These are phyloP conservation scores for Kluyveromyces lactis DNA, from an alignment of 805 yeast genomes.

Conservation along the genomic window DNA sequence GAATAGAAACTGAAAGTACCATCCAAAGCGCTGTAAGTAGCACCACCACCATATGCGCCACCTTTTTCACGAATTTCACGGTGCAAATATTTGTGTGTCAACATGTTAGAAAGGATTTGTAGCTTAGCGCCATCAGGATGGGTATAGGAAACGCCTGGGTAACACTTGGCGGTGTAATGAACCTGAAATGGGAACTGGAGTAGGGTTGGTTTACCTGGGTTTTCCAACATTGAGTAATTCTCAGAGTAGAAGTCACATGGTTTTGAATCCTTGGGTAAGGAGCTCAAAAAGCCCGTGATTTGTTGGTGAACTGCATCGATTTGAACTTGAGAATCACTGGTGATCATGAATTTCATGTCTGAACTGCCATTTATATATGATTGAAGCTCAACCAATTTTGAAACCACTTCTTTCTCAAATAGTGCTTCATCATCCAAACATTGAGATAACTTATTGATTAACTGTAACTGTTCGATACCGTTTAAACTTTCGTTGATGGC, in stretches of 20 bases:
- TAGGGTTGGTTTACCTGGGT: slow-evolving; percentile 32
- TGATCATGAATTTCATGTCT: slow-evolving; percentile 44
- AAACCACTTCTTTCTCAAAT: slow-evolving; percentile 51
- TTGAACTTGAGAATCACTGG: slow-evolving; percentile 42
- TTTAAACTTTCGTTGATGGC: slow-evolving; percentile 53
- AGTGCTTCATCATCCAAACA: slow-evolving; percentile 41
- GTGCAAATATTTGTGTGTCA: slow-evolving; percentile 79
- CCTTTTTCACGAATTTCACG: slow-evolving; percentile 89
- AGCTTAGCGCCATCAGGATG: slow-evolving; percentile 76
- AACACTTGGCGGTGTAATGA: slow-evolving; percentile 65
- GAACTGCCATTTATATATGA: slow-evolving; percentile 34
- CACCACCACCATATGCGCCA: slow-evolving; percentile 98
- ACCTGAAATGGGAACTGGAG: slow-evolving; percentile 83
- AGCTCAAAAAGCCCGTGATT: slow-evolving; percentile 23
- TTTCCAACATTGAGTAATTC: slow-evolving; percentile 4
- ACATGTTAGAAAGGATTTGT: slow-evolving; percentile 70
- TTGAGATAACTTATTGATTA: slow-evolving; percentile 51
- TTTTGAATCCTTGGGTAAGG: slow-evolving; percentile 17
- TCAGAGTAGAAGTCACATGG: slow-evolving; percentile 4
- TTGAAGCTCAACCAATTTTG: slow-evolving; percentile 49
- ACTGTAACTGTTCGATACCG: slow-evolving; percentile 74
- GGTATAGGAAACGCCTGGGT: slow-evolving; percentile 57
- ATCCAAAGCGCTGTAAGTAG: slow-evolving; percentile 68
- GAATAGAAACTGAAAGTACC: slow-evolving; percentile 80
- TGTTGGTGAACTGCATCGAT: slow-evolving; percentile 17